A percentile compares a stretch with the other conserved stretches of the same genome.
Evolutionary conservation across 2,329 filamentous ascomycete genomes (phyloP).

Genomic region (Lasiodiplodia sp.): DNA sequence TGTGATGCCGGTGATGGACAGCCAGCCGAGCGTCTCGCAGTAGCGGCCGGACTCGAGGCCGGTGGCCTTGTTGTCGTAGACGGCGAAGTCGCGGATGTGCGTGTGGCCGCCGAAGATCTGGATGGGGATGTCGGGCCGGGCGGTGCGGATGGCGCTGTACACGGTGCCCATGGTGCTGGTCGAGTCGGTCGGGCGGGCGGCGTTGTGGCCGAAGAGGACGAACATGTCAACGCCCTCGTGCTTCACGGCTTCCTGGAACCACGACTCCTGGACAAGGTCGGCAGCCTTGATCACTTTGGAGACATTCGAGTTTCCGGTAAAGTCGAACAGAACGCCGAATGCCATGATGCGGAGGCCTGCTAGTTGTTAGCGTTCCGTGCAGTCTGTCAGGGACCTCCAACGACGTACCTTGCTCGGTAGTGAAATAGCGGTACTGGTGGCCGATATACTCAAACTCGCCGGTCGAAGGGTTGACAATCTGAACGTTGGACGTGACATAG

Average conservation of each 20-base stretch:
- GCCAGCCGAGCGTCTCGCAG: conserved; percentile 73
- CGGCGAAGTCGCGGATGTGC: conserved; percentile 70
- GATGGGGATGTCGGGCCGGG: conserved; percentile 65
- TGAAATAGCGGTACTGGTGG: conserved; percentile 58
- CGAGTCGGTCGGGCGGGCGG: conserved; percentile 57
- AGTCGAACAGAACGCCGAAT: conserved; percentile 60
- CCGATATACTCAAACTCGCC: conserved; percentile 56
- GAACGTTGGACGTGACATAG: conserved; percentile 63
- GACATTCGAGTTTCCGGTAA: conserved; percentile 66
- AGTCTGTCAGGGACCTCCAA: background rate
- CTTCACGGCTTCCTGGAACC: conserved; percentile 67
- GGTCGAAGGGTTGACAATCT: conserved; percentile 55
- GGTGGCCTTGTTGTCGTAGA: conserved; percentile 68
- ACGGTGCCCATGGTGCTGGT: conserved; percentile 58
- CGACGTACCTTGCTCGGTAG: conserved; percentile 52
- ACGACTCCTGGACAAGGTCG: conserved; percentile 60
- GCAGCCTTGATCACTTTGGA: conserved; percentile 66
- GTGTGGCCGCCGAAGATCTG: conserved; percentile 72
- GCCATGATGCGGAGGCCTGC: conserved; percentile 59
- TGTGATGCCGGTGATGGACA: conserved; percentile 68
- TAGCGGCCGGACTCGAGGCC: conserved; percentile 69
- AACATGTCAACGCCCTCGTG: conserved; percentile 67
- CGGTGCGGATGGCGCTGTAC: conserved; percentile 65
- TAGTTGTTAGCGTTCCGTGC: background rate
- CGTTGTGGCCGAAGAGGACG: conserved; percentile 70